Conservation (phyloP, 2,329 filamentous ascomycete species). For the Alternaria consortialis region DNA sequence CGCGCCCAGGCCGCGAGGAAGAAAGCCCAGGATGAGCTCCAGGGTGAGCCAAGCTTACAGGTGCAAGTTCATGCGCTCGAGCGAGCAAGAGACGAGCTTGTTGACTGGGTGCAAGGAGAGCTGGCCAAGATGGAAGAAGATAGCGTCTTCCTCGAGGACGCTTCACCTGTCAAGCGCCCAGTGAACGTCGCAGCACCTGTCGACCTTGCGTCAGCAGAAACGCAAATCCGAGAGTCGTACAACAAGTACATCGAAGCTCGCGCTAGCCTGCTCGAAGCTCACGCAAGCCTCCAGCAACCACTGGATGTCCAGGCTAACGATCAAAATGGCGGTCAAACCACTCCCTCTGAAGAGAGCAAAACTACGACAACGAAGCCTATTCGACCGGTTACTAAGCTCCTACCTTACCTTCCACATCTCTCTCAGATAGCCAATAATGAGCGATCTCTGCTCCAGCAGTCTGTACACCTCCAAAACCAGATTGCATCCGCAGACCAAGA, state of each 20-base stretch:
- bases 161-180: constrained; percentile 43
- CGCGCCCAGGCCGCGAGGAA: constrained; percentile 33
- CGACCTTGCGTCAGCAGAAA: constrained; percentile 35
- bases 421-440: constrained; percentile 36
- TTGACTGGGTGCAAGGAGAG: constrained; percentile 62
- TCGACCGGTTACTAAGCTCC: constrained; percentile 34
- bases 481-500: constrained; percentile 44
- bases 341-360: not conserved
- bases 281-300: constrained; percentile 31
- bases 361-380: constrained; percentile 13
- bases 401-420: constrained; percentile 45
- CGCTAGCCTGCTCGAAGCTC: constrained; percentile 6
- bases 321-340: not conserved
- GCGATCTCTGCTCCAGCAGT: constrained; percentile 45
- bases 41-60: constrained; percentile 22
- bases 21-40: constrained; percentile 22
- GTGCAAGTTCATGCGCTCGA: constrained; percentile 54
- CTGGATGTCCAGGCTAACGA: not conserved
- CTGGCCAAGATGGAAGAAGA: constrained; percentile 55
- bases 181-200: not conserved
- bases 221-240: constrained; percentile 41
- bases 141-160: constrained; percentile 45
- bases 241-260: constrained; percentile 36
- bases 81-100: constrained; percentile 58
- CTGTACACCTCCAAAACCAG: constrained; percentile 45